Evolutionary conservation across 2,329 filamentous ascomycete species (phyloP), one percentile per base, ranked within the genome.

Genomic region (Microascus cirrosus): DNA sequence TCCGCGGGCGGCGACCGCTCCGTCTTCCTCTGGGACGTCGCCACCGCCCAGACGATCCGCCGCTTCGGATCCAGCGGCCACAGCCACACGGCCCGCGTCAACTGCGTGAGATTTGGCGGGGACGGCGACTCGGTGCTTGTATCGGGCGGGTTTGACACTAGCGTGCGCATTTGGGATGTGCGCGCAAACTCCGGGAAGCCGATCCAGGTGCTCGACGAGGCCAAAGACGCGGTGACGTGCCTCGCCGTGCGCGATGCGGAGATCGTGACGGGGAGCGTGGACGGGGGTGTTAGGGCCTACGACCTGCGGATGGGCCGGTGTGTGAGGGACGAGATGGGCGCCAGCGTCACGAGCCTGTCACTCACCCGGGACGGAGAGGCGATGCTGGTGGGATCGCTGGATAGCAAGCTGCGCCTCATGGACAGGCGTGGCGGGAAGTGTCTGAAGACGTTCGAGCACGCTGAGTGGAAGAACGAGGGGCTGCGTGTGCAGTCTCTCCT

Each of bases 21-120:
- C 61, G 90, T 96, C 0, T 96, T 96, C 68, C 78, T 96, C 5
- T 97, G 94, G 94, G 94, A 99, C 71, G 94, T 97, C 0, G 79
- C 86, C 53, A 87, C 85, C 2, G 90, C 88, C 20, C 79, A 82
- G 64, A 96, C 93, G 3, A 74, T 88, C 28, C 81, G 89, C 24
- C 81, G 94, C 32, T 94, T 93, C 71, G 78, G 78, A 20, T 80
- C 80, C 24, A 80, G 79, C 59, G 68, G 69, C 39, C 70, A 78
- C 48, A 87, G 86, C 0, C 89, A 94, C 71, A 78, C 77, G 2
- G 82, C 83, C 52, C 77, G 91, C 35, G 79, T 97, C 58, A 95
- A 96, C 69, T 80, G 83, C 53, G 89, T 93, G 3, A 77, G 80
- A 2, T 95, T 95, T 68, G 90, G 83, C 0, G 92, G 91, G 13